Conservation (phyloP, 345 rosid species). For the Populus ilicifolia region DNA sequence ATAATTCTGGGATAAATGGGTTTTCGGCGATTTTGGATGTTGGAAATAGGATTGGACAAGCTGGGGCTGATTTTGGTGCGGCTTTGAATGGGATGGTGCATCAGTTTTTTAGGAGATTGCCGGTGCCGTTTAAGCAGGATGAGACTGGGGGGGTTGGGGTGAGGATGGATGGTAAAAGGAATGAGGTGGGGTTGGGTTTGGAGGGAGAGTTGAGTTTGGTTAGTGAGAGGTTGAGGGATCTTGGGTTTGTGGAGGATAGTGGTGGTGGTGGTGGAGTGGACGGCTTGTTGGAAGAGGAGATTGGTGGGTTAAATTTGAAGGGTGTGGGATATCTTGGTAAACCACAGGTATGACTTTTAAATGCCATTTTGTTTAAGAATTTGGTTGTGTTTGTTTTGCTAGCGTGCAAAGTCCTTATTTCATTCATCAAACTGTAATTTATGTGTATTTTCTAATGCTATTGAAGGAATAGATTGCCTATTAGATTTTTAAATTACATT, state of each 20-base stretch:
- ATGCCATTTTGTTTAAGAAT: neutral
- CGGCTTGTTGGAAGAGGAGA: conserved; percentile 45
- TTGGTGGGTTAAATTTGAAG: conserved; percentile 47
- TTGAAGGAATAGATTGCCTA: neutral
- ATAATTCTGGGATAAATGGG: conserved; percentile 49
- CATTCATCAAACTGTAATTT: neutral
- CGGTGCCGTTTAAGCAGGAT: conserved; percentile 59
- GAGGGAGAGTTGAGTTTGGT: conserved; percentile 37
- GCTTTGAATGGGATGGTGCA: conserved; percentile 68
- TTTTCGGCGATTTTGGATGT: conserved; percentile 69
- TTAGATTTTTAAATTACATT: neutral
- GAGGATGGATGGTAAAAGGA: conserved; percentile 30
- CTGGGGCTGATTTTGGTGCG: conserved; percentile 81
- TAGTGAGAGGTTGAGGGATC: conserved; percentile 44
- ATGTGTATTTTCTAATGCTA: neutral
- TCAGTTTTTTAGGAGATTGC: conserved; percentile 71
- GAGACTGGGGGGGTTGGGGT: conserved; percentile 26
- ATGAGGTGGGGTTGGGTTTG: conserved; percentile 22
- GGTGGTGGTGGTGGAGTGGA: conserved; percentile 13
- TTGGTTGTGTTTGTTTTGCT: neutral
- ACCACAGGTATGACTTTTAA: conserved; percentile 53
- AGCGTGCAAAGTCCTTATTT: neutral
- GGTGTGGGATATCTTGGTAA: conserved; percentile 51
- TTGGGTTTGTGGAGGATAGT: conserved; percentile 37
- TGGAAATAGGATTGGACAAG: conserved; percentile 82